Conservation (phyloP, 495 filamentous ascomycete genomes). For the Diplogelasinospora grovesii region DNA sequence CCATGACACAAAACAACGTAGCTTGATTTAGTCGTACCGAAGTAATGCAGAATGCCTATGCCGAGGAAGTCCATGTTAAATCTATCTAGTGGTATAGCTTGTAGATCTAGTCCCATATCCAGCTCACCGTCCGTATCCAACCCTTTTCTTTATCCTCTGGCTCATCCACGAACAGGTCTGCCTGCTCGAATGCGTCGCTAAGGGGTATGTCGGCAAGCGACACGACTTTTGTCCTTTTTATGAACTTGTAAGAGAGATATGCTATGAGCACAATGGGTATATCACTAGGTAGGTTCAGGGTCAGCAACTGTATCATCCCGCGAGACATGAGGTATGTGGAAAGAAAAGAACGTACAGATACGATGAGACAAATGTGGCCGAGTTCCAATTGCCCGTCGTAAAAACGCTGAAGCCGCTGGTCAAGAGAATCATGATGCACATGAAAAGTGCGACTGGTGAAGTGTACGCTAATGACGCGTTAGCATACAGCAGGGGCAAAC, state of each 20-base stretch:
- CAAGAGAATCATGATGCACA: constrained; percentile 41
- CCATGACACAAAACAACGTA: too few relatives aligned
- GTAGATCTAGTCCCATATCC: constrained; percentile 39
- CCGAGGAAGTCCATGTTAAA: too few relatives aligned
- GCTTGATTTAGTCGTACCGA: too few relatives aligned
- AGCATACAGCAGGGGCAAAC: neutral
- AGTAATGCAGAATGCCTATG: too few relatives aligned
- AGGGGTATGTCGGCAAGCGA: constrained; percentile 46
- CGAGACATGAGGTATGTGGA: too few relatives aligned
- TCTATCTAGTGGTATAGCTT: too few relatives aligned
- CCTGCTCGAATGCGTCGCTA: constrained; percentile 32
- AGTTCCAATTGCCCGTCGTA: constrained; percentile 40
- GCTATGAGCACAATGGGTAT: constrained; percentile 47
- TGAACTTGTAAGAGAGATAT: constrained; percentile 49
- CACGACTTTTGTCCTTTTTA: constrained; percentile 47
- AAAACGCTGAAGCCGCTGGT: constrained; percentile 44
- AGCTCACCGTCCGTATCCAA: constrained; percentile 25
- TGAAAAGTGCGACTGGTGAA: constrained; percentile 33
- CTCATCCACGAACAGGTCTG: constrained; percentile 26
- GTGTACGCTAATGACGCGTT: constrained; percentile 20
- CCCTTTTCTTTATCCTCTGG: constrained; percentile 20
- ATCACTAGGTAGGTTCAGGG: constrained; percentile 28
- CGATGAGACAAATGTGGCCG: constrained; percentile 39
- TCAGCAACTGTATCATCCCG: neutral
- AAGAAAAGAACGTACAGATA: constrained; percentile 36